Evolutionary conservation across 352 stramenopile species (phyloP), one percentile per base, ranked within the genome.

Genomic region (Globisporangium recalcitrans): DNA sequence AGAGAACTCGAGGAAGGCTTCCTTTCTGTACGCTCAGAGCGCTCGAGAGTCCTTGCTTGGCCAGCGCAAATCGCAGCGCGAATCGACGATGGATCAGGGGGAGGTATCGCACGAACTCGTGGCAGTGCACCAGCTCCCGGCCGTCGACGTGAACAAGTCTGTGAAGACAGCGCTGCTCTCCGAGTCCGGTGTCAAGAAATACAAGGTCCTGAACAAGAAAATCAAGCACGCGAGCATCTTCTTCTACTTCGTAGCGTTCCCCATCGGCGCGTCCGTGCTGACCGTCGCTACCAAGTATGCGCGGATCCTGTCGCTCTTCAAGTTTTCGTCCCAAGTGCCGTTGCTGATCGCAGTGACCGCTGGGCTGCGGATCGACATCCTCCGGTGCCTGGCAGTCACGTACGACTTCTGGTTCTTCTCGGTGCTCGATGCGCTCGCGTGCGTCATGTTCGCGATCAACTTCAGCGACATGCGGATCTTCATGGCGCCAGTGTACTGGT

Each of bases 341-440:
- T 3, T 57, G 26, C 26, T 57, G 26, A 57, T 57, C 14, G n/a
- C 13, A 22, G 26, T 26, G 26, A 57, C 26, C 8, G 26, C 51
- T 16, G 31, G 26, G 10, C 14, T 57, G 51, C 24, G 51, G 4
- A 19, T 57, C 8, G 51, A 57, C 5, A 34, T 57, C 9, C 51
- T 57, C 3, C 40, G 22, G 24, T 60, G 47, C 16, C 59, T 36
- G 22, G 46, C 64, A 6, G 10, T 5, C 29, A 74, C 70, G 8
- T 75, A 80, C 67, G 72, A 80, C 31, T 73, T 75, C 34, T 80
- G 70, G 70, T 75, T 77, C 62, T 74, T 77, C 52, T 60, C 67
- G 34, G 27, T 60, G 3, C 36, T 75, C 4, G 69, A 67, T 29
- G 29, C 56, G 1, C 19, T 58, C 7, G 60, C 62, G 5, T 63